These are phyloP conservation scores for Thuja plicata DNA, from an alignment of 83 land plant species.

Conservation along the genomic window DNA sequence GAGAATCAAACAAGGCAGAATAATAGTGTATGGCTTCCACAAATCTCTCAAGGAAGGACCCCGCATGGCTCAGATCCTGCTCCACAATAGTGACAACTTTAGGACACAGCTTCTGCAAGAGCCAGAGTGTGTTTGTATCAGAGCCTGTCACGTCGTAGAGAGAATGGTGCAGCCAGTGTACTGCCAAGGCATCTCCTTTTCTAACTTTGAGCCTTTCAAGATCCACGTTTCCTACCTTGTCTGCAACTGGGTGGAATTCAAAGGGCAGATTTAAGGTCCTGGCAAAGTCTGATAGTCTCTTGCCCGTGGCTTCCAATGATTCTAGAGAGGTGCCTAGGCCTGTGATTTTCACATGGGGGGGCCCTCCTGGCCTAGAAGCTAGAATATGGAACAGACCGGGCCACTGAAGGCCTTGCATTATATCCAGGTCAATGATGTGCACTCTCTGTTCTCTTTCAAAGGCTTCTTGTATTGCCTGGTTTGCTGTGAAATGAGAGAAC, in stretches of 20 bases:
- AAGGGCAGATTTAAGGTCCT: slow-evolving; percentile 75
- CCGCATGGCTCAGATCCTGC: slow-evolving; percentile 87
- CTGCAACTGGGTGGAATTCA: slow-evolving; percentile 78
- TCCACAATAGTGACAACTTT: slow-evolving; percentile 94
- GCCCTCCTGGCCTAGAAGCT: slow-evolving; percentile 84
- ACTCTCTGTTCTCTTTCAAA: slow-evolving; percentile 78
- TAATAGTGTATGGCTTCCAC: slow-evolving; percentile 97
- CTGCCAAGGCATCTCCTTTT: slow-evolving; percentile 82
- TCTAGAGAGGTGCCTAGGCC: slow-evolving; percentile 85
- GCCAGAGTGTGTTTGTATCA: slow-evolving; percentile 68
- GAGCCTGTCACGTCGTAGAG: slow-evolving; percentile 94
- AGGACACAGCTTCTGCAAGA: slow-evolving; percentile 70
- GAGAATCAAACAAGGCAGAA: slow-evolving; percentile 93
- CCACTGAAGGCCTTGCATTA: slow-evolving; percentile 97
- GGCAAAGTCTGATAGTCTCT: slow-evolving; percentile 85
- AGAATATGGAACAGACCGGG: slow-evolving; percentile 90
- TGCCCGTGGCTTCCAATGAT: slow-evolving; percentile 89
- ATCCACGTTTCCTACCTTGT: slow-evolving; percentile 70
- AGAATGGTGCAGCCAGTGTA: slow-evolving; percentile 95
- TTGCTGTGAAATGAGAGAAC: slow-evolving; percentile 94
- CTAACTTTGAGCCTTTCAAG: slow-evolving; percentile 47
- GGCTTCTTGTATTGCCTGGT: slow-evolving; percentile 93
- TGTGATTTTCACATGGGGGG: slow-evolving; percentile 72
- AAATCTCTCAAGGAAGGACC: slow-evolving; percentile 74
- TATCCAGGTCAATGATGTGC: slow-evolving; percentile 90